Percentiles rank a stretch among this genome's conserved stretches.
Conservation (phyloP, 768 basidiomycete genomes). For the Strobilomyces dryophilus region DNA sequence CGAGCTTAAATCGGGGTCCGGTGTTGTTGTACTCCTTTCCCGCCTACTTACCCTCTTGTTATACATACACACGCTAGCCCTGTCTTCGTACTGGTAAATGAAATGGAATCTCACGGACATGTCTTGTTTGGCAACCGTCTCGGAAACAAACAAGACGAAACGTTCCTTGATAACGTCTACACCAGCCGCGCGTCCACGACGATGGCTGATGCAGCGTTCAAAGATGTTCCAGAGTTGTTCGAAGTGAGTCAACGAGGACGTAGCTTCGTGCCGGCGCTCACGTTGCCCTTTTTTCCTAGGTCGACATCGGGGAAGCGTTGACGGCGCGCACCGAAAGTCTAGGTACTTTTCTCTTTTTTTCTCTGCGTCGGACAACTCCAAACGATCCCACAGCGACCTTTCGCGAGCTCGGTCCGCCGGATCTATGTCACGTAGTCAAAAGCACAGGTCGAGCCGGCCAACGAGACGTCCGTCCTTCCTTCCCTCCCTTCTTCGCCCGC, state of each 20-base stretch:
- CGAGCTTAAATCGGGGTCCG: neutral
- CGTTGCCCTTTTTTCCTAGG: constrained; percentile 37
- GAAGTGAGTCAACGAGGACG: constrained; percentile 53
- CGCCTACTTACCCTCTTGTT: constrained; percentile 12
- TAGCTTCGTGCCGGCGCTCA: constrained; percentile 1
- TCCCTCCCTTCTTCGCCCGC: no score
- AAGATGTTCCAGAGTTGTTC: constrained; percentile 95
- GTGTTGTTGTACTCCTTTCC: neutral
- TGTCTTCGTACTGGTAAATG: constrained; percentile 4
- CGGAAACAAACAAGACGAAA: constrained; percentile 23
- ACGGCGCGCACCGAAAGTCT: constrained; percentile 89
- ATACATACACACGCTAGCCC: constrained; percentile 10
- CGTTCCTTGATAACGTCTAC: no score
- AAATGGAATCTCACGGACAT: constrained; percentile 10
- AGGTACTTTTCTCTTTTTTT: constrained; percentile 50
- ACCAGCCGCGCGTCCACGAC: constrained; percentile 10
- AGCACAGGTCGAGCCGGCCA: constrained; percentile 78
- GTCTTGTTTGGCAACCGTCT: constrained; percentile 27
- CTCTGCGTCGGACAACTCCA: neutral
- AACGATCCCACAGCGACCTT: constrained; percentile 67
- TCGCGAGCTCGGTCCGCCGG: constrained; percentile 95
- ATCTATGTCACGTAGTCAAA: constrained; percentile 94
- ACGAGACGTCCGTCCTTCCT: constrained; percentile 66
- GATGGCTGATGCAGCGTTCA: constrained; percentile 74
- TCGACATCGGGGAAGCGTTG: constrained; percentile 86